Evolutionary conservation across 306 rosid species (phyloP), one percentile per base, ranked within the genome.

Genomic region (Cicer cuneatum): DNA sequence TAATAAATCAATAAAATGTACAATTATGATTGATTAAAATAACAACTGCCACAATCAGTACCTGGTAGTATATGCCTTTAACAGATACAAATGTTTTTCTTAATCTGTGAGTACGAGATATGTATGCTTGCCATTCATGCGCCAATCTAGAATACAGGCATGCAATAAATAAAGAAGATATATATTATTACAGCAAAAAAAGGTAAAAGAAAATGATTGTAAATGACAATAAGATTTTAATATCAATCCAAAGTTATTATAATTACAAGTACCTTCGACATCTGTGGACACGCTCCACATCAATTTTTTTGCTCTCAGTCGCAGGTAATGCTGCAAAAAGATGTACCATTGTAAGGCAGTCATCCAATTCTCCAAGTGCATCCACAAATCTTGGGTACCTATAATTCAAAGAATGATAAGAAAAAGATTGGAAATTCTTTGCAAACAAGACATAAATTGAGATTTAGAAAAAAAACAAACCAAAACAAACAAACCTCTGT

Each of bases 1-100:
- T 6, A 49, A 19, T 65, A 37, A 16, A 62, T 47, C 6, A 37
- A 69, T 10, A 47, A 24, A 45, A 66, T n/a, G 33, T 5, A 67
- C 14, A 7, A 38, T 18, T 3, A 61, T 24, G 51, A 75, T 3
- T 61, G 2, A 35, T 15, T 54, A 59, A 69, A 65, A 49, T 51
- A 5, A 66, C 35, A 66, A 21, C 47, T 38, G 58, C 37, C 45
- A 29, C 8, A 21, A 74, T 46, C 37, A 1, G 10, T 82, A 93
- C 98, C 97, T 91, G 98, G 84, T 85, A 91, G 86, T 93, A 91
- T 72, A 91, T 87, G 73, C 98, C 98, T 79, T 91, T 91, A 61
- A 93, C 96, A 68, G 97, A 90, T 33, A 94, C 85, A 59, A 94
- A 94, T 38, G 90, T 87, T 81, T 94, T 91, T 46, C 96, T 91